Evolutionary conservation across 345 rosid species (phyloP).

Genomic region (Excoecaria agallocha): DNA sequence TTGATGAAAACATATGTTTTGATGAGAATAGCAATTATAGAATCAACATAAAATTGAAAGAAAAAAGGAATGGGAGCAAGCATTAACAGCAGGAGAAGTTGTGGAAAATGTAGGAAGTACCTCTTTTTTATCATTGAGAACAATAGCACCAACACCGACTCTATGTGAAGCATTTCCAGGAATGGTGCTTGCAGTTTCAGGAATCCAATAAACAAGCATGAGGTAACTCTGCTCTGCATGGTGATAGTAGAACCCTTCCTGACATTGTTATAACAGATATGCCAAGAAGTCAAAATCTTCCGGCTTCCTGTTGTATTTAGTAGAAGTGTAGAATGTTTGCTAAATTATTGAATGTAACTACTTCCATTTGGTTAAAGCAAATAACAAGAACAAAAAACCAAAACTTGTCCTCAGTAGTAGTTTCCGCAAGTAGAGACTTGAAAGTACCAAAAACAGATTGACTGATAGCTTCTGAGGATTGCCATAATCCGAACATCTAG

Average conservation of each 20-base stretch:
- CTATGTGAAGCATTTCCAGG: slow-evolving; percentile 80
- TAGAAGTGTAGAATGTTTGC: background rate
- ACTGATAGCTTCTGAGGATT: background rate
- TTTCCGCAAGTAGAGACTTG: background rate
- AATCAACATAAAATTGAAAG: background rate
- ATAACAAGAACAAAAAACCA: background rate
- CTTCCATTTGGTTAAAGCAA: background rate
- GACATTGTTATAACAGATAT: slow-evolving; percentile 5
- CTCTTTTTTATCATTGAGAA: slow-evolving; percentile 69
- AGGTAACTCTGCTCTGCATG: slow-evolving; percentile 82
- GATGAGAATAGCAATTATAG: background rate
- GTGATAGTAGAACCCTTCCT: slow-evolving; percentile 79
- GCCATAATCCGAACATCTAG: background rate
- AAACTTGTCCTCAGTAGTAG: background rate
- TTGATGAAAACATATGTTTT: background rate
- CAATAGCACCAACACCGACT: slow-evolving; percentile 68
- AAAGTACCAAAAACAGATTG: background rate
- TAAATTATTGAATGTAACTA: background rate
- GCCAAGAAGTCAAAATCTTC: slow-evolving; percentile 8
- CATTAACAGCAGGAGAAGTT: background rate
- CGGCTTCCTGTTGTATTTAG: background rate
- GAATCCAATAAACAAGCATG: slow-evolving; percentile 85
- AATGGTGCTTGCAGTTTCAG: slow-evolving; percentile 51
- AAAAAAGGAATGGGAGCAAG: background rate
- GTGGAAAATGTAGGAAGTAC: slow-evolving; percentile 30